phyloP scores from a whole-genome alignment of 805 yeast genomes.

The Saccharomycopsis malanga region DNA sequence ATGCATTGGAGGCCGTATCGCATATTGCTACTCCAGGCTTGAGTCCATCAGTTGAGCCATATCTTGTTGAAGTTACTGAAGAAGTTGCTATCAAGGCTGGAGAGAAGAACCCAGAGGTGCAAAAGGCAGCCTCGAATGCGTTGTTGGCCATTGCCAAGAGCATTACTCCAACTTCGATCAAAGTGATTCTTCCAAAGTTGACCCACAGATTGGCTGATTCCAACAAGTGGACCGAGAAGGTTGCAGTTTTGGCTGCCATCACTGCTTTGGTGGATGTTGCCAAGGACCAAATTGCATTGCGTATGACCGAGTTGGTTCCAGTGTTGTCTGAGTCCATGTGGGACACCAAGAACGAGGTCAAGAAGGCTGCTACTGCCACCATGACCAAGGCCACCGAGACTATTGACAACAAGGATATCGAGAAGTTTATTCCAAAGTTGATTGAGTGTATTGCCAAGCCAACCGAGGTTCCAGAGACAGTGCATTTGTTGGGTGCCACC shows the following conservation, averaged over 20 bases:
- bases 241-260: slow-evolving; percentile 78
- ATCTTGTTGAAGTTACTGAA: slow-evolving; percentile 69
- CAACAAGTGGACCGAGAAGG: slow-evolving; percentile 98
- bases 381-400: slow-evolving; percentile 96
- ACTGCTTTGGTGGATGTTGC: slow-evolving; percentile 88
- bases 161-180: slow-evolving; percentile 89
- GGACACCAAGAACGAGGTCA: slow-evolving; percentile 99
- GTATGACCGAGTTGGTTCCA: slow-evolving; percentile 99
- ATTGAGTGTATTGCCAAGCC: slow-evolving; percentile 96
- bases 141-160: slow-evolving; percentile 70
- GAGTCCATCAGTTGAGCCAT: slow-evolving; percentile 94
- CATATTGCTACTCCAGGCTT: slow-evolving; percentile 81
- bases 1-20: slow-evolving; percentile 75
- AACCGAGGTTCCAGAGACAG: slow-evolving; percentile 97
- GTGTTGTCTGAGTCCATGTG: slow-evolving; percentile 99
- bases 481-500: slow-evolving; percentile 98
- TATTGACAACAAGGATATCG: slow-evolving; percentile 99
- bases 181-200: slow-evolving; percentile 79
- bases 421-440: slow-evolving; percentile 96
- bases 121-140: slow-evolving; percentile 69
- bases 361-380: slow-evolving; percentile 92
- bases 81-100: slow-evolving; percentile 74
- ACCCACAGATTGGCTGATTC: slow-evolving; percentile 59
- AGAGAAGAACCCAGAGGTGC: slow-evolving; percentile 78
- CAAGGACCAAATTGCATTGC: slow-evolving; percentile 90